Evolutionary conservation across 2,329 filamentous ascomycete genomes (phyloP), one percentile per base, ranked within the genome.

Genomic region (Fusarium sulawesiense): DNA sequence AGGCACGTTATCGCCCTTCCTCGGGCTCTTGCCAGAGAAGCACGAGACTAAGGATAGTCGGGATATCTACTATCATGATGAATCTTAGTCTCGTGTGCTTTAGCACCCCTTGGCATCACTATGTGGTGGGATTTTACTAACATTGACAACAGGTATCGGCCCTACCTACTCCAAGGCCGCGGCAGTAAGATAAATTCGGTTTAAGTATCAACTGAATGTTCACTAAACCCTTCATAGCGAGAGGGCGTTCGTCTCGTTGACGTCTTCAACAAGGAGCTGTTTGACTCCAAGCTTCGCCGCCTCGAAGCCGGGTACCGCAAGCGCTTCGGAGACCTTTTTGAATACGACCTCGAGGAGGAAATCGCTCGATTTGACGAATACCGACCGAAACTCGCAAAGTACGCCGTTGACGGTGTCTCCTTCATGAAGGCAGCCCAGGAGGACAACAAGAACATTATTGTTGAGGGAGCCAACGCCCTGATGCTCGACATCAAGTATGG

Each of bases 401-500:
- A 37, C 18, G 46, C 41, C 11, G 53, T 53, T 14, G 42, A 65
- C 30, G 45, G 45, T 13, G 40, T 41, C 6, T 58, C 53, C 5
- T 50, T 66, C 27, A 67, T 63, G 32, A 25, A 58, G 29, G 48
- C 29, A 6, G 37, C 51, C 23, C 37, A 68, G 8, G 21, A 58
- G 23, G 46, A 27, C 4, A 57, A 67, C 41, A 57, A 29, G 42
- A 57, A 40, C 45, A 59, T 57, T 14, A 37, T 54, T 6, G 25
- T 68, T 6, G 58, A 51, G 45, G 58, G 30, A 21, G 49, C 45
- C 12, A 57, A 64, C n/a, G 57, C 57, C 32, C 46, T 54, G 14
- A 63, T 67, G 47, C 51, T 67, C 13, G 58, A 54, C 42, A 32
- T 67, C 29, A 58, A 30, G 25, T 61, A 58, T 37, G 64, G 51